Evolutionary conservation across 139 green algal genomes (phyloP).

Genomic region (Monoraphidium neglectum): DNA sequence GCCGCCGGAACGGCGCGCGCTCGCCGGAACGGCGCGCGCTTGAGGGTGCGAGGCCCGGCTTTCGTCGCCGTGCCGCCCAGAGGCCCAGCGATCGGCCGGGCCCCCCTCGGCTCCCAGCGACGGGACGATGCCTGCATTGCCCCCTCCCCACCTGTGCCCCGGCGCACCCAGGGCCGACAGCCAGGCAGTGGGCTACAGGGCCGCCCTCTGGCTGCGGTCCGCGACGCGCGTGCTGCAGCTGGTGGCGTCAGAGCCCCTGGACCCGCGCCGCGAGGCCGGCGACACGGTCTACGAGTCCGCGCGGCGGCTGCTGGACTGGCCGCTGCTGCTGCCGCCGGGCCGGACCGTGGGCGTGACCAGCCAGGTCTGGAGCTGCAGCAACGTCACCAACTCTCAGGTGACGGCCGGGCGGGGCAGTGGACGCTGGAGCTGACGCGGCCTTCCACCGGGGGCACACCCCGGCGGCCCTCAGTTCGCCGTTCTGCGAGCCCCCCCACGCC

Average conservation of each 20-base stretch:
- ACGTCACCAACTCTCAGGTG: not conserved
- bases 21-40: too few relatives aligned
- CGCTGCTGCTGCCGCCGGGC: not conserved
- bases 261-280: slow-evolving; percentile 25
- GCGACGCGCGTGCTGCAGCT: slow-evolving; percentile 78
- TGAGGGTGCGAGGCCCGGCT: too few relatives aligned
- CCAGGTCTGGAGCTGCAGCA: not conserved
- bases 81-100: too few relatives aligned
- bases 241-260: slow-evolving; percentile 57
- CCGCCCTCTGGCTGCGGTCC: slow-evolving; percentile 73
- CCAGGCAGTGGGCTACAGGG: slow-evolving; percentile 55
- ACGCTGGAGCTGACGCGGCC: too few relatives aligned
- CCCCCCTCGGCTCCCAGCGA: too few relatives aligned
- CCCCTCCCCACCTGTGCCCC: too few relatives aligned
- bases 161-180: slow-evolving; percentile 10
- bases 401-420: too few relatives aligned
- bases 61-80: too few relatives aligned
- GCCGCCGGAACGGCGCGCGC: too few relatives aligned
- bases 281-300: slow-evolving; percentile 32
- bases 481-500: slow-evolving; percentile 24
- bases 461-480: slow-evolving; percentile 35
- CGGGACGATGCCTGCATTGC: too few relatives aligned
- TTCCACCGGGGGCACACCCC: not conserved
- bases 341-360: slow-evolving; percentile 16
- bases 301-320: not conserved